Evolutionary conservation across 2,329 filamentous ascomycete species (phyloP).

Genomic region (Rutstroemia sp.): DNA sequence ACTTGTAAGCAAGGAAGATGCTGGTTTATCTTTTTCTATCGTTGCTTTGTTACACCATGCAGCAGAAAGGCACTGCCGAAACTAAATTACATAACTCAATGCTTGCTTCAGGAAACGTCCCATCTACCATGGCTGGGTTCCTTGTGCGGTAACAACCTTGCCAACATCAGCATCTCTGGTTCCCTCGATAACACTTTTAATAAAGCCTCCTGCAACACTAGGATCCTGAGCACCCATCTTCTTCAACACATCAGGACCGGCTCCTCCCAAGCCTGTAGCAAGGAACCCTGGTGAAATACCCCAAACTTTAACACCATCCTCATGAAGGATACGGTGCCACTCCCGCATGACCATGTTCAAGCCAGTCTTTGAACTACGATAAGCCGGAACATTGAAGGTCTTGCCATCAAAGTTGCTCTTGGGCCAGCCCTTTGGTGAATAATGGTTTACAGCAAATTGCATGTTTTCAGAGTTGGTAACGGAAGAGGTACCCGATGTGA

Average conservation of each 20-base stretch:
- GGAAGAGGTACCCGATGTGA: constrained; percentile 37
- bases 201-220: constrained; percentile 32
- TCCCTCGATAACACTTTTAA: constrained; percentile 36
- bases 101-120: too few relatives aligned
- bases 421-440: constrained; percentile 34
- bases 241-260: constrained; percentile 8
- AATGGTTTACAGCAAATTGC: constrained; percentile 19
- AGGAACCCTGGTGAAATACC: constrained; percentile 41
- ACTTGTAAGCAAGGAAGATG: too few relatives aligned
- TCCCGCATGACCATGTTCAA: constrained; percentile 44
- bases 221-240: constrained; percentile 30
- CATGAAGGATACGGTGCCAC: constrained; percentile 35
- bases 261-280: constrained; percentile 35
- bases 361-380: constrained; percentile 37
- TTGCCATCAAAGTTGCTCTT: constrained; percentile 15
- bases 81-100: too few relatives aligned
- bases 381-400: constrained; percentile 25
- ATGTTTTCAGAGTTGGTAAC: constrained; percentile 28
- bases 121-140: constrained; percentile 14
- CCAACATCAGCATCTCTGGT: constrained; percentile 35
- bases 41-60: too few relatives aligned
- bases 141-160: constrained; percentile 27
- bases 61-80: too few relatives aligned
- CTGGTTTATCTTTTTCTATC: too few relatives aligned
- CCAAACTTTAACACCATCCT: constrained; percentile 45